Evolutionary conservation across 257 asterid species (phyloP).

Genomic region (Nicotiana otophora): DNA sequence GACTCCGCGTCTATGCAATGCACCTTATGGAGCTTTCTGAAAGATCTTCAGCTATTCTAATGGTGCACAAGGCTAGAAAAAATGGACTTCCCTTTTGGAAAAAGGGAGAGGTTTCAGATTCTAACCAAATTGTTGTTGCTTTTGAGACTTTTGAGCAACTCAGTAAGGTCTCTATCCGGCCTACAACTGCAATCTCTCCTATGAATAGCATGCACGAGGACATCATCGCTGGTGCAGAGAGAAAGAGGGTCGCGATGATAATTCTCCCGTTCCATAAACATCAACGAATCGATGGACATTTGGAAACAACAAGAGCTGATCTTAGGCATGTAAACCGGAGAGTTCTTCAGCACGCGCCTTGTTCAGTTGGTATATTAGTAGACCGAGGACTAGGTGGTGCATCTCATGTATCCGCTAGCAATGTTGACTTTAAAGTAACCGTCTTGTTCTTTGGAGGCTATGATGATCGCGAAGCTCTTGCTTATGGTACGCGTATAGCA

Average conservation of each 20-base stretch:
- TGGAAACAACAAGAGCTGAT: constrained; percentile 40
- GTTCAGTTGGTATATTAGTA: constrained; percentile 44
- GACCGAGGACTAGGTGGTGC: constrained; percentile 55
- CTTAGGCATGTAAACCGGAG: constrained; percentile 30
- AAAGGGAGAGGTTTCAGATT: constrained; percentile 13
- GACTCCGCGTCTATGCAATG: constrained; percentile 58
- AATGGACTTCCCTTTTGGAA: constrained; percentile 54
- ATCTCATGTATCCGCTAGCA: constrained; percentile 45
- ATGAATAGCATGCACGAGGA: constrained; percentile 50
- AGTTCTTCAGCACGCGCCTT: constrained; percentile 38
- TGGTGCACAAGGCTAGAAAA: constrained; percentile 55
- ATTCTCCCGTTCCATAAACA: constrained; percentile 52
- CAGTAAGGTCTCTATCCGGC: constrained; percentile 42
- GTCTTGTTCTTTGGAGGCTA: constrained; percentile 53
- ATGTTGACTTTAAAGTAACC: constrained; percentile 30
- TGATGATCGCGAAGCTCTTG: constrained; percentile 52
- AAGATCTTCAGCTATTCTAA: constrained; percentile 45
- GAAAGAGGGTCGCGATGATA: constrained; percentile 28
- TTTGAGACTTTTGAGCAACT: constrained; percentile 50
- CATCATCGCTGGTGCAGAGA: constrained; percentile 32
- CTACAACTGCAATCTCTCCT: constrained; percentile 48
- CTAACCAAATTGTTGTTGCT: constrained; percentile 39
- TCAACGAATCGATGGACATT: constrained; percentile 38
- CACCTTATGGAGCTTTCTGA: constrained; percentile 59
- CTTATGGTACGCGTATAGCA: constrained; percentile 50